These are phyloP conservation scores for Parasarocladium wereldwijsianum DNA, from an alignment of 2,329 filamentous ascomycete species.

Conservation along the genomic window DNA sequence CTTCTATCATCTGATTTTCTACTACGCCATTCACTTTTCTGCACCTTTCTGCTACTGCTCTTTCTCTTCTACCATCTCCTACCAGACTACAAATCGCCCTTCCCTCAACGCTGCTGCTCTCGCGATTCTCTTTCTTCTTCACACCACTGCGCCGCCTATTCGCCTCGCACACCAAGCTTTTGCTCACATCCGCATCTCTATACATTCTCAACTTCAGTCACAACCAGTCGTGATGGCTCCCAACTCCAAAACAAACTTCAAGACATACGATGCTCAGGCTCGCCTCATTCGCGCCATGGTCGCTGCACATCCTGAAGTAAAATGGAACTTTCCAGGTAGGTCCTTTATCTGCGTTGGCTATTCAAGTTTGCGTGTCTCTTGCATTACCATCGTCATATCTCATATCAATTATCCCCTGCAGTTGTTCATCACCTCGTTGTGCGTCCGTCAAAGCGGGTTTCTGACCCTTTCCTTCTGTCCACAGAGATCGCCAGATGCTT, in stretches of 20 bases:
- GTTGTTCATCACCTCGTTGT: no score
- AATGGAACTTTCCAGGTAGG: slow-evolving; percentile 46
- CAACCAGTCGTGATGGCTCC: not conserved
- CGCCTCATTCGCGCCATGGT: slow-evolving; percentile 47
- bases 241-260: slow-evolving; percentile 35
- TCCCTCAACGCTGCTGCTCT: not conserved
- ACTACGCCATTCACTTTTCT: not conserved
- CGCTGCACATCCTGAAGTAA: slow-evolving; percentile 37
- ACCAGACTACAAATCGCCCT: not conserved
- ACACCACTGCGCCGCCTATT: not conserved
- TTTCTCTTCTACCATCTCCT: not conserved
- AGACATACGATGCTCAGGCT: slow-evolving; percentile 42
- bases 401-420: no score
- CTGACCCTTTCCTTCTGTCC: slow-evolving; percentile 2
- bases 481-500: slow-evolving; percentile 32
- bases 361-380: not conserved
- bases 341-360: slow-evolving; percentile 1
- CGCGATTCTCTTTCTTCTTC: slow-evolving; percentile 1
- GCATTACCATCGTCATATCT: no score
- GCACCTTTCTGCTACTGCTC: not conserved
- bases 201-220: not conserved
- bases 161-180: not conserved
- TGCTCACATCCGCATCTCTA: not conserved
- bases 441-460: not conserved
- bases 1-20: no score